Evolutionary conservation across 179 eudicot species (phyloP).

Genomic region (Sideroxylon spinosum): DNA sequence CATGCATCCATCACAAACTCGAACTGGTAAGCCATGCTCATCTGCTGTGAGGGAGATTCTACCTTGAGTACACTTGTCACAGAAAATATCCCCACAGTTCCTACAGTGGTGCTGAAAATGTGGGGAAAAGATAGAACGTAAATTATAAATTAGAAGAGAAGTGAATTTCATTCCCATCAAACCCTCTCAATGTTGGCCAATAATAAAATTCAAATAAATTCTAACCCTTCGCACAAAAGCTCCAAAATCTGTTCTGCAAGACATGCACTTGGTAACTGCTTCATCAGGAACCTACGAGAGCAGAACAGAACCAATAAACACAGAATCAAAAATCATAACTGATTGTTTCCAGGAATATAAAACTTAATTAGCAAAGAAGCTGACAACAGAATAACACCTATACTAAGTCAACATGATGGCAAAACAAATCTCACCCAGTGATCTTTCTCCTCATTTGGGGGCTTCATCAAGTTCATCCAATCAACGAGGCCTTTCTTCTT

Average conservation of each 20-base stretch:
- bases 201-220: constrained; percentile 3
- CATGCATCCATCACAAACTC: constrained; percentile 97
- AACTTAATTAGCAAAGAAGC: background rate
- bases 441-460: constrained; percentile 82
- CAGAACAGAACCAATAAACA: constrained; percentile 10
- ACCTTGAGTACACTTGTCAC: constrained; percentile 98
- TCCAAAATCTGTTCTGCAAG: constrained; percentile 66
- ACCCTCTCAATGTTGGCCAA: background rate
- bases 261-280: constrained; percentile 72
- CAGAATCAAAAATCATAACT: background rate
- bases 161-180: background rate
- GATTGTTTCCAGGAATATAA: background rate
- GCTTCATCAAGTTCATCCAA: constrained; percentile 85
- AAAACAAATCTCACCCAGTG: constrained; percentile 68
- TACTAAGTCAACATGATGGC: constrained; percentile 13
- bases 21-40: constrained; percentile 67
- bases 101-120: constrained; percentile 87
- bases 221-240: constrained; percentile 82
- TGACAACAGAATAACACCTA: constrained; percentile 8
- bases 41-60: constrained; percentile 81
- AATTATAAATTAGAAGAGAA: background rate
- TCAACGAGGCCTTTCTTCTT: constrained; percentile 80
- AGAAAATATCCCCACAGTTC: constrained; percentile 93
- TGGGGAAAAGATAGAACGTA: background rate
- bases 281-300: constrained; percentile 79